Evolutionary conservation across 2,329 filamentous ascomycete species (phyloP).

Genomic region (Trichoderma brevicompactum): DNA sequence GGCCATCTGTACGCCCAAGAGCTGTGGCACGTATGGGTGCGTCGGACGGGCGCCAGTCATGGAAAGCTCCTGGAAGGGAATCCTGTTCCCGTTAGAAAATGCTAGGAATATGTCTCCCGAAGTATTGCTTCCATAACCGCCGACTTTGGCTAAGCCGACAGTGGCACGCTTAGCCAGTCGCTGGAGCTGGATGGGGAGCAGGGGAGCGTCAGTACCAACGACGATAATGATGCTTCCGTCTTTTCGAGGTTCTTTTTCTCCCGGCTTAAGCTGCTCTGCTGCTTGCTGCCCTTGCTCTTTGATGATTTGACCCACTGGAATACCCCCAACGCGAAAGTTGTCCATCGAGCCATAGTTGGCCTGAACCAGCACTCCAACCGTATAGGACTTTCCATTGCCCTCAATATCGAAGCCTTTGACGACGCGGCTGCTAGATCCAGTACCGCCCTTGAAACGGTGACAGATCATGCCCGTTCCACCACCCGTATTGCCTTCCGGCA

Average conservation of each 20-base stretch:
- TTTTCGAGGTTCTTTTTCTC: slow-evolving; percentile 38
- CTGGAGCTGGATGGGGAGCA: slow-evolving; percentile 42
- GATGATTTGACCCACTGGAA: slow-evolving; percentile 64
- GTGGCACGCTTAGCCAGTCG: slow-evolving; percentile 64
- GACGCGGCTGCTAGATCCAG: slow-evolving; percentile 63
- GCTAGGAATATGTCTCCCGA: slow-evolving; percentile 71
- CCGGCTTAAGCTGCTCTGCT: slow-evolving; percentile 22
- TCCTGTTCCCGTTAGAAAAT: slow-evolving; percentile 63
- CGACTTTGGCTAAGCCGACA: slow-evolving; percentile 63
- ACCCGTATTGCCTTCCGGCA: slow-evolving; percentile 65
- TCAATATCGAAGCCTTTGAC: slow-evolving; percentile 51
- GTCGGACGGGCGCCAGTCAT: not conserved
- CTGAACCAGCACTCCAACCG: slow-evolving; percentile 65
- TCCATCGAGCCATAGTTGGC: slow-evolving; percentile 65
- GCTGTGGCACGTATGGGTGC: not conserved
- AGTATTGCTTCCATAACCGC: slow-evolving; percentile 63
- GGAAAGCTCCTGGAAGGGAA: slow-evolving; percentile 44
- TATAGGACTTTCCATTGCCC: slow-evolving; percentile 51
- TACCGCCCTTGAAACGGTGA: slow-evolving; percentile 69
- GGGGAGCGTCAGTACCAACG: slow-evolving; percentile 41
- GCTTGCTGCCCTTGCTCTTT: slow-evolving; percentile 46
- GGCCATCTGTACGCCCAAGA: slow-evolving; percentile 38
- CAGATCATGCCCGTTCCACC: slow-evolving; percentile 72
- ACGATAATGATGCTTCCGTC: slow-evolving; percentile 45
- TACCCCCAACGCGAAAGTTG: slow-evolving; percentile 62